These are phyloP conservation scores for Podila horticola DNA, from an alignment of 192 early-diverging fungal species.

Conservation along the genomic window DNA sequence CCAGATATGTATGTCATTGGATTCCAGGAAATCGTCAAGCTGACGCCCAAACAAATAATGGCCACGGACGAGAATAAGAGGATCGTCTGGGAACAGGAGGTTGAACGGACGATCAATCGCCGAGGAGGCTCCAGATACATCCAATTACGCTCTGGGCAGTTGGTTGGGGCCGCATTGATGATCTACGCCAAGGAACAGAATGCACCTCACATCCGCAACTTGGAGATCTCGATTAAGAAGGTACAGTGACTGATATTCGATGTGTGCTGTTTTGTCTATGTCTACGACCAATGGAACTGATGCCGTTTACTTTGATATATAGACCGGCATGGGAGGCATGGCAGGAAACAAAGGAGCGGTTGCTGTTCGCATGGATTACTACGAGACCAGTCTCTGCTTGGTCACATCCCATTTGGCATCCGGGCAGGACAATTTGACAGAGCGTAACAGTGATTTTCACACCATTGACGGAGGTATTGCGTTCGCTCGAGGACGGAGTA, in stretches of 20 bases:
- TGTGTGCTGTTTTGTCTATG: neutral
- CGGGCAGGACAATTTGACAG: slow-evolving; percentile 75
- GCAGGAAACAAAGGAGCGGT: slow-evolving; percentile 98
- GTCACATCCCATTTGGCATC: slow-evolving; percentile 96
- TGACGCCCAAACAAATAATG: slow-evolving; percentile 71
- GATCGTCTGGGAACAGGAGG: slow-evolving; percentile 59
- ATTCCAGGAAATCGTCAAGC: slow-evolving; percentile 97
- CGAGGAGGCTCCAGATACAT: slow-evolving; percentile 70
- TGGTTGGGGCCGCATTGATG: slow-evolving; percentile 92
- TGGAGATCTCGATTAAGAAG: slow-evolving; percentile 88
- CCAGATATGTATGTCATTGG: slow-evolving; percentile 91
- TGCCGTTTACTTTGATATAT: neutral
- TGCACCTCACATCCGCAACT: slow-evolving; percentile 76
- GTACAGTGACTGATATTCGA: slow-evolving; percentile 9
- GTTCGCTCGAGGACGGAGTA: slow-evolving; percentile 75
- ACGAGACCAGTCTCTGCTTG: slow-evolving; percentile 91
- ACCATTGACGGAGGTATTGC: slow-evolving; percentile 79
- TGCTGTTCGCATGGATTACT: slow-evolving; percentile 85
- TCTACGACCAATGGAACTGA: neutral
- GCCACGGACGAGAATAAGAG: slow-evolving; percentile 49
- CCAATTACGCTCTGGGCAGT: slow-evolving; percentile 83
- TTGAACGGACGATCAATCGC: slow-evolving; percentile 60
- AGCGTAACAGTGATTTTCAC: slow-evolving; percentile 87
- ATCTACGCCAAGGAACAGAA: slow-evolving; percentile 82
- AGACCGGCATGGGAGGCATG: slow-evolving; percentile 95